phyloP scores from a whole-genome alignment of 2,329 filamentous ascomycete genomes.

The Cladophialophora psammophila region DNA sequence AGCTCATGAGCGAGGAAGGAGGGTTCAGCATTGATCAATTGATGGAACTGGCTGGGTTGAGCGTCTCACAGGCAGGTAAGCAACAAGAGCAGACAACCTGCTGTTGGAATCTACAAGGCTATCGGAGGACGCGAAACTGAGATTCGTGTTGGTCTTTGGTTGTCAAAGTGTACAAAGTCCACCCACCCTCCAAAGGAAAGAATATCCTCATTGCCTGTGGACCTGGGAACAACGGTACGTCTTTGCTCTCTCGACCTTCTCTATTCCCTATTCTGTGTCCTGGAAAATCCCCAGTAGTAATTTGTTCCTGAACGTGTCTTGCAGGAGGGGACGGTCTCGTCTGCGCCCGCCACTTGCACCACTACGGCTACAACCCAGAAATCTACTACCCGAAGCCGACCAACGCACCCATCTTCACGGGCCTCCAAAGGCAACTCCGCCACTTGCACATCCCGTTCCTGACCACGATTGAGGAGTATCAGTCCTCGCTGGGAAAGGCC shows the following conservation, averaged over 20 bases:
- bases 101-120: background rate
- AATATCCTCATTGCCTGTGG: slow-evolving; percentile 89
- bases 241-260: background rate
- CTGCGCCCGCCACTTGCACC: slow-evolving; percentile 86
- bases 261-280: background rate
- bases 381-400: slow-evolving; percentile 93
- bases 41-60: slow-evolving; percentile 94
- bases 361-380: slow-evolving; percentile 88
- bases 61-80: slow-evolving; percentile 85
- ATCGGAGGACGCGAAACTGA: background rate
- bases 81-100: background rate
- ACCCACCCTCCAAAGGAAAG: slow-evolving; percentile 74
- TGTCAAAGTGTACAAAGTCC: slow-evolving; percentile 77
- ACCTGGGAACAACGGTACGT: slow-evolving; percentile 70
- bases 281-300: slow-evolving; percentile 5
- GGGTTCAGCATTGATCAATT: slow-evolving; percentile 95
- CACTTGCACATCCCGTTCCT: slow-evolving; percentile 81
- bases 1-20: slow-evolving; percentile 84
- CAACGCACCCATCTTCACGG: slow-evolving; percentile 89
- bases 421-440: slow-evolving; percentile 82
- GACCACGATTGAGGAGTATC: slow-evolving; percentile 72
- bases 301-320: background rate
- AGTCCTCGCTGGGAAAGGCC: slow-evolving; percentile 67
- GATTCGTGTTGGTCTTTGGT: background rate
- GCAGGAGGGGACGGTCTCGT: slow-evolving; percentile 92